Evolutionary conservation across 1,284 basidiomycete species (phyloP), one percentile per base, ranked within the genome.

Genomic region (Apiotrichum domesticum): DNA sequence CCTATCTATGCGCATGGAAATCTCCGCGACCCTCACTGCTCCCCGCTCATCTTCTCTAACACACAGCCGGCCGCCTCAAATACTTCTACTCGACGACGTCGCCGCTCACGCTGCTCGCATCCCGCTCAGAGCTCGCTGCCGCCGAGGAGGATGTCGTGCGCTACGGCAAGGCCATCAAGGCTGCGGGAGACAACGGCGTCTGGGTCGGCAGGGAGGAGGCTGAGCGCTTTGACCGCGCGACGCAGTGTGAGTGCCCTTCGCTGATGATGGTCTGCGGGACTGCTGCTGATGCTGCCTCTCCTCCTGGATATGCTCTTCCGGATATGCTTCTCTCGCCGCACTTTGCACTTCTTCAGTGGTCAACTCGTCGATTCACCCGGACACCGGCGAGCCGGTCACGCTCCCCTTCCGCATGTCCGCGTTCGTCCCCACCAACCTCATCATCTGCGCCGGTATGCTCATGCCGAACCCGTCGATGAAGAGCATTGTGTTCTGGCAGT

Each of bases 361-460:
- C 54, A 74, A 79, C 59, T 78, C 77, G 57, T 76, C 73, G 0
- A 77, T 80, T 8, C 79, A 79, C 61, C 79, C 78, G 33, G 80
- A 81, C 63, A 80, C 78, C 2, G 72, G 74, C 39, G 68, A 77
- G 60, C 73, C 77, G 3, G 78, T 80, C 2, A 74, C 79, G 4
- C 68, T 82, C 2, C 80, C 80, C 0, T 82, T 82, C 66, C 66
- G 81, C 35, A 78, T 81, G 74, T 76, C 71, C 14, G 72, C 80
- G 1, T 81, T 81, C 57, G 80, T 81, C 32, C 81, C 81, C 6
- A 81, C 80, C 39, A 82, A 82, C 66, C 62, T 82, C 64, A 66
- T 82, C 47, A 49, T 49, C 47, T 49, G 47, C 15, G 57, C 76
- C 1, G 79, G 79, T 15, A 80, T 80, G 79, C 70, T 79, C 52